Base-by-base conservation (phyloP, 805 yeast genomes). In the Nakazawaea ambrosiae region DNA sequence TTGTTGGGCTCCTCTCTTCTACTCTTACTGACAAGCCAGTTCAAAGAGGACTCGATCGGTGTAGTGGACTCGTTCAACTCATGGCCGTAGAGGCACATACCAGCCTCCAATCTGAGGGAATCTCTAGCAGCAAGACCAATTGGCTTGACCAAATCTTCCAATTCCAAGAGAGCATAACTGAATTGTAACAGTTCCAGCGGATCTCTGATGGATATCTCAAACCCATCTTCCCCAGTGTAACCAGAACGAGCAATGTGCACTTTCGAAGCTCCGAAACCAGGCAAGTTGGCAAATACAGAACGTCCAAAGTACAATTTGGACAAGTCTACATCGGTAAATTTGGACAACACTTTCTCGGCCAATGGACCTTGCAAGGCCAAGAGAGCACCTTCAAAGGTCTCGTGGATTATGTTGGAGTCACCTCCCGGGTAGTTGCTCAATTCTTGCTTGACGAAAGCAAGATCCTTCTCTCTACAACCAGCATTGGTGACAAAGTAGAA, bases 91-190 rank as follows among this genome's bases (percentile, higher is more conserved):
- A 92, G 69, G 61, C 98, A 92, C 96, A 92, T 85, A 23, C 98
- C 98, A 4, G 98, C 98, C 65, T 92, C 98, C 36, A 92, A 65
- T 53, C 98, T 76, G 47, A 92, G 68, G 9, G 97, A 85, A 58
- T 92, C 98, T 60, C 98, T 79, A 2, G 98, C 97, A n/a, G 97
- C 98, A 36, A 92, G 74, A 4, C 98, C 98, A 49, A 88, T 85
- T 27, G 96, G 95, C 55, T 75, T 76, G 33, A 87, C 85, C 10
- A 64, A 56, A 34, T 68, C 65, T 39, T 53, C 76, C 27, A 71
- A 69, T 35, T 62, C 68, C 30, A 85, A 58, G 35, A 87, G 60
- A 5, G 72, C 65, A 41, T 71, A 61, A 31, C 92, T 77, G 47
- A 92, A 75, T 1, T 70, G 75, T 22, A 63, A 55, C 2, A 90